Base-by-base conservation (phyloP, 179 eudicot species). In the Nepenthes alata region DNA sequence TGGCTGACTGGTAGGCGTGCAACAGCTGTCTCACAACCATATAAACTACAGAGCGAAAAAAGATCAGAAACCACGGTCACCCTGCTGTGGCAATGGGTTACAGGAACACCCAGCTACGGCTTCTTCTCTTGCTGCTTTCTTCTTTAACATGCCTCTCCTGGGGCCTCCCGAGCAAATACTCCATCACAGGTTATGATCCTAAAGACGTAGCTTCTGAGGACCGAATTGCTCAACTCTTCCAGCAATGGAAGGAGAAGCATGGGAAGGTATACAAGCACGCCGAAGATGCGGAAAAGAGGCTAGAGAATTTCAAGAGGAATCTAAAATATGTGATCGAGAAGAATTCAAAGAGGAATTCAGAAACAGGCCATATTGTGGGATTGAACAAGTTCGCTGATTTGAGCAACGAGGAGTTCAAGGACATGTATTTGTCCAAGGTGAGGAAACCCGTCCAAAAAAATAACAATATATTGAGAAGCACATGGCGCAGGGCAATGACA, bases 341-440 rank as follows among this genome's bases (percentile, higher is more conserved):
- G 25, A 83, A 71, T 50, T 68, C 64, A 41, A 64, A 63, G 39
- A 79, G 69, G 70, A 49, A 50, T 9, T 59, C 72, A 0, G 11
- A 34, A 5, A 52, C 49, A 3, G 82, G 75, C 57, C 76, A 69
- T 37, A 4, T 52, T 0, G 77, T 87, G 7, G 95, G 95, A 11
- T 53, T 85, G 67, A 87, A 80, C 74, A 79, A 74, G 77, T 85
- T 87, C 58, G 84, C 91, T 15, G 95, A 83, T 76, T 45, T 87
- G 76, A 85, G 86, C 55, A 83, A 85, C 62, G 85, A 82, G 47
- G 95, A 87, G 72, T 87, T 80, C 44, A 75, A 59, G 65, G 64
- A 67, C 57, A 67, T 7, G 53, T 81, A 77, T 57, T 50, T 70
- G 34, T 72, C 80, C 0, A 81, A 78, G 61, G 64, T 70, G 11